Evolutionary conservation across 176 grass and related monocot genomes (phyloP), one percentile per base, ranked within the genome.

Genomic region (Alloteropsis semialata): DNA sequence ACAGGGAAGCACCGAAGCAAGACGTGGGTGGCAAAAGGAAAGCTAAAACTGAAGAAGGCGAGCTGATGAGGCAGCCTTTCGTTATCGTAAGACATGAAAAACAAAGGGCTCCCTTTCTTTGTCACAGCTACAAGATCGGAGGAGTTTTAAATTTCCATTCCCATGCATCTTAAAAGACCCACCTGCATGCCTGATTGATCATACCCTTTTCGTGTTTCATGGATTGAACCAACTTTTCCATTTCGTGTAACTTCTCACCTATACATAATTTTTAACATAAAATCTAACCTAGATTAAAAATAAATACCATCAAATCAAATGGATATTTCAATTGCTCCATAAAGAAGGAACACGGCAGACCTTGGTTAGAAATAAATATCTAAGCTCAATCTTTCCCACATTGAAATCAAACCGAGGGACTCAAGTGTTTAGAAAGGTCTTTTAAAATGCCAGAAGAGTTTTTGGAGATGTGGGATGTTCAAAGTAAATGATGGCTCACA

Each of bases 131-230:
- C 53, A 69, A 27, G 32, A 32, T 48, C 11, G 22, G 72, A 10
- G 41, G 41, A 63, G 17, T 38, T 56, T 88, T 67, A 39, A 67
- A 38, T 41, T 88, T 74, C 81, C 59, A 59, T 74, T 84, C 84
- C 58, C 80, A 88, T 78, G 66, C 70, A 65, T 43, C 28, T 69
- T 45, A 45, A 88, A 88, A 83, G 80, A 37, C 36, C 37, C 21
- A 29, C 21, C 30, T 77, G 85, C 61, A 39, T 65, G 43, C 60
- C 28, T 45, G 22, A 57, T 25, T 22, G 19, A 45, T 45, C 28
- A 62, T 30, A 67, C 67, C 67, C 48, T 58, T 28, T 82, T 27
- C 62, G 10, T 57, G 55, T 82, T 82, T 17, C 18, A 34, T 76
- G 78, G 39, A n/a, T n/a, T n/a, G n/a, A n/a, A 61, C 61, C 78